phyloP scores from a whole-genome alignment of 169 alveolate genomes.

The Eimeria tenella region DNA sequence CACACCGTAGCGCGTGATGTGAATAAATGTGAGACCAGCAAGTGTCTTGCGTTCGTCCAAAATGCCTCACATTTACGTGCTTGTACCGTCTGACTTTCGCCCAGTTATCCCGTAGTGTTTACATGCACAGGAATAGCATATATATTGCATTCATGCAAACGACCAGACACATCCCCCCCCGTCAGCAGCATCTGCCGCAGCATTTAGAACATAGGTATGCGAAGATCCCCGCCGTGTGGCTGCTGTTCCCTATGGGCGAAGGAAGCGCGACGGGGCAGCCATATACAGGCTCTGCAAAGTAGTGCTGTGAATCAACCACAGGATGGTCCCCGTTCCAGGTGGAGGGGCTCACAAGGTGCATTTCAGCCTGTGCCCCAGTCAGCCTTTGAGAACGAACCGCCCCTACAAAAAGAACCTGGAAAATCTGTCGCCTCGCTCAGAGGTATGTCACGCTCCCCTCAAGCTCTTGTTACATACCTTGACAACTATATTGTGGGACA shows the following conservation, averaged over 20 bases:
- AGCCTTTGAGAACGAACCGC: neutral
- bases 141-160: too few species aligned
- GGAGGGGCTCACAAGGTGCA: neutral
- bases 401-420: neutral
- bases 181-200: too few species aligned
- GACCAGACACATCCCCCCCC: too few species aligned
- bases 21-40: too few species aligned
- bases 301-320: neutral
- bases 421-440: neutral
- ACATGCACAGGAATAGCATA: too few species aligned
- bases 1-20: too few species aligned
- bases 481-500: slow-evolving; percentile 89
- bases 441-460: slow-evolving; percentile 75
- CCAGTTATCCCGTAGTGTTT: too few species aligned
- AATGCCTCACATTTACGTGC: too few species aligned
- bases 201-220: too few species aligned
- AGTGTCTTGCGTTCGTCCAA: too few species aligned
- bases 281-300: neutral
- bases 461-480: slow-evolving; percentile 84
- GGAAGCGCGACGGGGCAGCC: neutral
- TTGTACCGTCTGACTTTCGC: too few species aligned
- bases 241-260: neutral
- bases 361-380: neutral
- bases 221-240: neutral
- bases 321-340: neutral